Conservation (phyloP, 345 rosid species). For the Camelina sativa region DNA sequence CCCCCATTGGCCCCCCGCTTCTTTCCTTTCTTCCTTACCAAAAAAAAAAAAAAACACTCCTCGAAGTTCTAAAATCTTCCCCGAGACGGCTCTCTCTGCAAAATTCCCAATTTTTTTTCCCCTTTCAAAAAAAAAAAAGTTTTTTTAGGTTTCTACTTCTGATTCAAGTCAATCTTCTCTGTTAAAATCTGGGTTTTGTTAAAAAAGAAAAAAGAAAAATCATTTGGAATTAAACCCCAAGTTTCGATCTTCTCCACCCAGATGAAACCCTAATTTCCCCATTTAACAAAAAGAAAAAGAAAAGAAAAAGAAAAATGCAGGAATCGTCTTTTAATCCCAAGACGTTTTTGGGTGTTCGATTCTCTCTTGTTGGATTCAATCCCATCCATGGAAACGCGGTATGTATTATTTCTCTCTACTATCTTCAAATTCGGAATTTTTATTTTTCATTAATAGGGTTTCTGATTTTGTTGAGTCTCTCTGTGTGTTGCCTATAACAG, state of each 20-base stretch:
- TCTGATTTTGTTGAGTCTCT: conserved; percentile 8
- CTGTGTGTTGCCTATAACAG: conserved; percentile 33
- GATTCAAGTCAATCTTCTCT: background rate
- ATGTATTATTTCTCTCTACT: too few relatives aligned
- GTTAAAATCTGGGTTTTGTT: background rate
- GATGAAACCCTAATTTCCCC: background rate
- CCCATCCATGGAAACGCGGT: conserved; percentile 51
- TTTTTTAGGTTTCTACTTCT: background rate
- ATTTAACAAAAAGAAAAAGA: background rate
- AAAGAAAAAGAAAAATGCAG: conserved; percentile 39
- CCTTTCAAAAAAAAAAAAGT: too few relatives aligned
- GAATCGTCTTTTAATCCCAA: conserved; percentile 47
- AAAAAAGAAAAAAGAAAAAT: too few relatives aligned
- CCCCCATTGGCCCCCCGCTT: background rate
- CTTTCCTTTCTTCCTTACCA: too few relatives aligned
- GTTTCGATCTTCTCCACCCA: background rate
- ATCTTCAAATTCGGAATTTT: background rate
- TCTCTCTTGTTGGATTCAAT: conserved; percentile 72
- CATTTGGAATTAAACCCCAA: background rate
- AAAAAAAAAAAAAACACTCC: too few relatives aligned
- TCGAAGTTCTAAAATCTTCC: background rate
- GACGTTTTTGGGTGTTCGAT: conserved; percentile 66
- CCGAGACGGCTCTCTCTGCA: background rate
- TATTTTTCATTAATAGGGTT: background rate
- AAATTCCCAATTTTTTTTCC: too few relatives aligned